These are phyloP conservation scores for Zygosaccharomyces sapae DNA, from an alignment of 1,139 yeast genomes.

Conservation along the genomic window DNA sequence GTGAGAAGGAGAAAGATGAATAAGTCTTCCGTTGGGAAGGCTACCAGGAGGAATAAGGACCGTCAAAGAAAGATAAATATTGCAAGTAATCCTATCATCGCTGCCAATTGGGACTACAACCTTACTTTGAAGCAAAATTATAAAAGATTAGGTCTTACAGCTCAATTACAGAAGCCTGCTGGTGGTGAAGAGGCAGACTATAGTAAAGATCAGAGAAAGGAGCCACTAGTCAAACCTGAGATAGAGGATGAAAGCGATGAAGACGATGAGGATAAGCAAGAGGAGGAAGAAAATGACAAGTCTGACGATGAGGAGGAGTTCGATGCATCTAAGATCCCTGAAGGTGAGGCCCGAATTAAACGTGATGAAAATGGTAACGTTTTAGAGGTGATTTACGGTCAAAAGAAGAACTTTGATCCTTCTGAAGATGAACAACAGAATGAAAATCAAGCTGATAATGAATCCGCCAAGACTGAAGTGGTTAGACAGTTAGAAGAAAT, in stretches of 20 bases:
- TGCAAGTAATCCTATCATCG: conserved; percentile 73
- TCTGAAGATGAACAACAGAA: conserved; percentile 33
- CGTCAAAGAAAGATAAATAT: conserved; percentile 61
- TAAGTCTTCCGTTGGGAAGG: conserved; percentile 63
- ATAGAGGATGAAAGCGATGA: conserved; percentile 38
- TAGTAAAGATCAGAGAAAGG: conserved; percentile 26
- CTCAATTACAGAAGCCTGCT: conserved; percentile 59
- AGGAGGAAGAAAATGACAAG: conserved; percentile 34
- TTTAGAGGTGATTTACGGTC: conserved; percentile 66
- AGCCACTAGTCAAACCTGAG: conserved; percentile 17
- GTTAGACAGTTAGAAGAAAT: conserved; percentile 65
- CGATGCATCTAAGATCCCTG: conserved; percentile 55
- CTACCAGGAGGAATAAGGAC: conserved; percentile 65
- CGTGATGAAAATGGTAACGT: conserved; percentile 74
- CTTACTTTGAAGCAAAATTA: conserved; percentile 82
- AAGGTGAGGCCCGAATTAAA: conserved; percentile 78
- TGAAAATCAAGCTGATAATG: conserved; percentile 31
- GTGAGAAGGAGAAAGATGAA: conserved; percentile 86
- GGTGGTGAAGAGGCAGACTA: conserved; percentile 63
- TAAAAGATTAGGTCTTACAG: conserved; percentile 66
- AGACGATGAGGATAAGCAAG: conserved; percentile 38
- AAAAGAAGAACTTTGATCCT: conserved; percentile 36
- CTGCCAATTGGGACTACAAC: conserved; percentile 83
- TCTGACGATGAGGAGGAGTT: conserved; percentile 44
- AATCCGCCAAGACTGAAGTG: conserved; percentile 43